phyloP scores from a whole-genome alignment of 2,329 filamentous ascomycete species.

The Diplocarpon rosae region DNA sequence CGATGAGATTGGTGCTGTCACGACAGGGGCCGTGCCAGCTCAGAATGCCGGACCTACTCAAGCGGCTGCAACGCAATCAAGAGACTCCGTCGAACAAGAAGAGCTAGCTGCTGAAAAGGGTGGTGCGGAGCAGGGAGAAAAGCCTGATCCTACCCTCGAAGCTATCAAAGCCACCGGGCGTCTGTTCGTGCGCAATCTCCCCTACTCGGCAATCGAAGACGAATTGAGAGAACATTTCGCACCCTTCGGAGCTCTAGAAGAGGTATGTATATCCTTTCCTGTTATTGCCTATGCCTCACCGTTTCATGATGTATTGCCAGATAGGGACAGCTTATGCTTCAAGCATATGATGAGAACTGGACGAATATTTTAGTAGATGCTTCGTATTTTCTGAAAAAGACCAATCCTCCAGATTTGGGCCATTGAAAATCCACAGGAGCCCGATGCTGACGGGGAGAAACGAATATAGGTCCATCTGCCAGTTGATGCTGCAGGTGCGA shows the following conservation, averaged over 20 bases:
- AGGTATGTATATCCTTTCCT: conserved; percentile 52
- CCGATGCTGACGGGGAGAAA: conserved; percentile 32
- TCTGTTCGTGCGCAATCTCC: conserved; percentile 80
- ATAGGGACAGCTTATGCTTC: conserved; percentile 99
- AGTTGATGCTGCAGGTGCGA: conserved; percentile 57
- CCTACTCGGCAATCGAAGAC: conserved; percentile 67
- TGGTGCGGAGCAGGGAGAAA: conserved; percentile 11
- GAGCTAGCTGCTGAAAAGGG: conserved; percentile 8
- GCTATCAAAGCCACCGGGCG: conserved; percentile 62
- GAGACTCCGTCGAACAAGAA: conserved; percentile 15
- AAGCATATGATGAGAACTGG: conserved; percentile 84
- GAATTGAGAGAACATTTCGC: conserved; percentile 65
- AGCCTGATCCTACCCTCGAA: conserved; percentile 34
- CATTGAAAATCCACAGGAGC: conserved; percentile 7
- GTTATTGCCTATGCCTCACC: conserved; percentile 12
- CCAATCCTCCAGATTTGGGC: conserved; percentile 17
- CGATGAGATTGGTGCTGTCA: conserved; percentile 22
- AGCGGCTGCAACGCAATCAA: conserved; percentile 8
- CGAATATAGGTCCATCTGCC: conserved; percentile 72
- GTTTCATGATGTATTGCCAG: conserved; percentile 87
- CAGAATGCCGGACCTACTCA: conserved; percentile 4
- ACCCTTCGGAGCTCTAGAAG: conserved; percentile 65
- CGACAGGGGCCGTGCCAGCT: conserved; percentile 9
- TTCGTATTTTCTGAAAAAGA: conserved; percentile 62
- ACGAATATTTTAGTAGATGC: conserved; percentile 99